Evolutionary conservation across 2,329 filamentous ascomycete genomes (phyloP).

Genomic region (Fusarium duplospermum): DNA sequence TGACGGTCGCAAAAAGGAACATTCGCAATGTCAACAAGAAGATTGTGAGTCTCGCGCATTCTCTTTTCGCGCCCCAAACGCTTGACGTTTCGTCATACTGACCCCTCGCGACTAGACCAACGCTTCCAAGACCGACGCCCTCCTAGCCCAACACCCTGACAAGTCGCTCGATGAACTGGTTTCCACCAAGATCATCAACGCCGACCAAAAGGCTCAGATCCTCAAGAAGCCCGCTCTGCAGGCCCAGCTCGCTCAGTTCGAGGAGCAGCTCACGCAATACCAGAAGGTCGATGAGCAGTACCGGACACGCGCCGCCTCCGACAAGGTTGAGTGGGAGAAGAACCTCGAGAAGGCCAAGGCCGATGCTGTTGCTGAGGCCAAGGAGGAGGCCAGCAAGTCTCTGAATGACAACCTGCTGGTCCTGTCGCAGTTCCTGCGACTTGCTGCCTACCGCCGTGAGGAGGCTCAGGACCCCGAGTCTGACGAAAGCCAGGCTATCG

Average conservation of each 20-base stretch:
- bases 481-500: conserved; percentile 83
- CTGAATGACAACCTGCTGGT: conserved; percentile 75
- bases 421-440: conserved; percentile 82
- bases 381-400: conserved; percentile 62
- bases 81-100: conserved; percentile 28
- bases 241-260: conserved; percentile 74
- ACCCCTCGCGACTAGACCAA: conserved; percentile 63
- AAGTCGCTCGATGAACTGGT: conserved; percentile 81
- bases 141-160: conserved; percentile 76
- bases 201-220: conserved; percentile 81
- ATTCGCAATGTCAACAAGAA: conserved; percentile 96
- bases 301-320: conserved; percentile 67
- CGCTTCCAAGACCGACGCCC: conserved; percentile 76
- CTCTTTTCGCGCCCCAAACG: conserved; percentile 18
- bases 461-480: conserved; percentile 73
- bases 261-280: conserved; percentile 80
- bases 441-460: conserved; percentile 79
- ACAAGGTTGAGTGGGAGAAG: conserved; percentile 72
- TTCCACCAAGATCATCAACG: conserved; percentile 77
- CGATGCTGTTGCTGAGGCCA: conserved; percentile 62
- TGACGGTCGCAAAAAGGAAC: conserved; percentile 66
- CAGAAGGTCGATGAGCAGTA: conserved; percentile 82
- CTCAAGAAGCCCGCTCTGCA: conserved; percentile 81
- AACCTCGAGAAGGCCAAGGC: conserved; percentile 66
- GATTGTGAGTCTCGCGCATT: conserved; percentile 71